These are phyloP conservation scores for Neopestalotiopsis rosae DNA, from an alignment of 2,329 filamentous ascomycete genomes.

Conservation along the genomic window DNA sequence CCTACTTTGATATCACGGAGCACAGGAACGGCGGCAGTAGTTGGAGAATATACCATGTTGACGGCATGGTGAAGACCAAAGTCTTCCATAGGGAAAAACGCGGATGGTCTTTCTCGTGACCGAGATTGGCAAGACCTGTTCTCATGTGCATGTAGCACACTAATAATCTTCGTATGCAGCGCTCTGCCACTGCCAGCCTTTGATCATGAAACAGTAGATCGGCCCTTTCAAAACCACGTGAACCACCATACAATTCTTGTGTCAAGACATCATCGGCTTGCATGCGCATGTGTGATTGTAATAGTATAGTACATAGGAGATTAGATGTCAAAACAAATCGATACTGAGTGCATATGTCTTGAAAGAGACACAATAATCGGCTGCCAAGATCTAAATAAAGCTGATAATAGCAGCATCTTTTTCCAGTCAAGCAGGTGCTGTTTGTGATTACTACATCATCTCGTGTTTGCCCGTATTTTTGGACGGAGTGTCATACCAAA, in stretches of 20 bases:
- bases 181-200: neutral
- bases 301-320: too few relatives aligned
- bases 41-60: neutral
- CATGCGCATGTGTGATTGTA: too few relatives aligned
- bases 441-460: neutral
- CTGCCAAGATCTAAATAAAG: too few relatives aligned
- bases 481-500: neutral
- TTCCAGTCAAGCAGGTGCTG: slow-evolving; percentile 1
- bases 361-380: too few relatives aligned
- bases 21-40: neutral
- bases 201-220: neutral
- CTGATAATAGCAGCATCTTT: neutral
- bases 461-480: neutral
- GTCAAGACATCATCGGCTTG: neutral
- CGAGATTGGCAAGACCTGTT: neutral
- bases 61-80: neutral
- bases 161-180: neutral
- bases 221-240: neutral
- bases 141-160: neutral
- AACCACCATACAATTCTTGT: neutral
- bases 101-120: neutral
- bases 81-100: neutral
- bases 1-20: neutral
- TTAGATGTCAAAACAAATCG: too few relatives aligned
- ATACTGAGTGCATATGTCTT: too few relatives aligned